Base-by-base conservation (phyloP, 1,139 yeast species). In the Suhomyces guaymorum region DNA sequence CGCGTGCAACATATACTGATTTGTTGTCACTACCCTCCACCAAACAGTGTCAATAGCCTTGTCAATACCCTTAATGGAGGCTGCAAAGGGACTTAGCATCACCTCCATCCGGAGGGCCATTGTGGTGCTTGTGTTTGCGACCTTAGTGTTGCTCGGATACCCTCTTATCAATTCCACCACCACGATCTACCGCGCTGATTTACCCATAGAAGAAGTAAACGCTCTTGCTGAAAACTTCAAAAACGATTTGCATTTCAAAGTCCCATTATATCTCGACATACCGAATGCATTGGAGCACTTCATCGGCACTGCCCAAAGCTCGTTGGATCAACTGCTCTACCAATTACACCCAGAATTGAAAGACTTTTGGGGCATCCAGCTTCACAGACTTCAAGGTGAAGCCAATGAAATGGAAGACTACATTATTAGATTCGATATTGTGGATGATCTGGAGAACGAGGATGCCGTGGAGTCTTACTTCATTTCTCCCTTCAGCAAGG, bases 131-230 rank as follows among this genome's bases (percentile, higher is more conserved):
- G 71, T 79, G 29, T 46, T 70, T 2, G 48, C 71, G 5, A 56
- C 57, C 24, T 54, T 59, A 26, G 37, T 49, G 4, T 16, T 48
- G 15, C 47, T 85, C n/a, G 96, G 96, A 2, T 52, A 80, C 13
- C 96, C 96, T 2, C 57, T 86, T 43, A 88, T 92, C 82, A 62
- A 70, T 39, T 57, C 61, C 30, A 77, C 95, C 23, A 86, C 96
- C 4, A 70, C 80, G 14, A 78, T 87, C 7, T 78, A 84, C 50
- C 70, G 96, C 42, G 94, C 95, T 0, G 78, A 78, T 17, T 65
- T 89, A 32, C 95, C 95, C 4, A 59, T 69, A 8, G 68, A 66
- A 6, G 70, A 73, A 39, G 77, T 87, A 39, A 59, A 68, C 35
- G 47, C 56, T 6, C 60, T 73, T 37, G 66, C 70, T 25, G 44